Evolutionary conservation across 1,284 basidiomycete genomes (phyloP), one percentile per base, ranked within the genome.

Genomic region (Laetiporus sulphureus): DNA sequence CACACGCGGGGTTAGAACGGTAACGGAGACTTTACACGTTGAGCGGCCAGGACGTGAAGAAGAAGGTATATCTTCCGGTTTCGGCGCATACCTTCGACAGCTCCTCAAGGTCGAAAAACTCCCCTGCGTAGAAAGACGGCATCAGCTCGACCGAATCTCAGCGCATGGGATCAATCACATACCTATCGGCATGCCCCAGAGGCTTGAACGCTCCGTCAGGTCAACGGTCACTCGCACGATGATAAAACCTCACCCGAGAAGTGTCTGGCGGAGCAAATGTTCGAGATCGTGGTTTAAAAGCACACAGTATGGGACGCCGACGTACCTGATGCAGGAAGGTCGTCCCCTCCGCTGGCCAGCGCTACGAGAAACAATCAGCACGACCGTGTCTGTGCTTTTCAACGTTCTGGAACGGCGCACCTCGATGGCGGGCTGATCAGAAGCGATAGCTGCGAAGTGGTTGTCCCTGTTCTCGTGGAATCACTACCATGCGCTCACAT

Each of bases 161-260:
- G 16, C 4, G 34, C 12, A 29, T 25, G 16, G 12, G 27, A 15
- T 20, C 37, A 36, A 5, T 13, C 22, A 8, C 10, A 18, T 50
- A 72, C 79, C 78, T 40, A 83, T 77, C 11, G 81, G 81, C 80
- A 83, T 83, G 10, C 79, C 79, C 76, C 77, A 83, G 6, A 82
- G 60, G 3, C 79, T 81, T 36, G 18, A 18, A n/a, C n/a, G n/a
- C n/a, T n/a, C n/a, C n/a, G n/a, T n/a, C n/a, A n/a, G n/a, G n/a
- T n/a, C n/a, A n/a, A n/a, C 44, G 24, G 20, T 38, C 24, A 41
- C 40, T 21, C 34, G 22, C 29, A 35, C 21, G 33, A 41, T 29
- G 30, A n/a, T n/a, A n/a, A n/a, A n/a, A 34, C 58, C 75, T 56
- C 54, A 81, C 78, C 70, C 77, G 25, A 83, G 56, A 40, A 83